These are phyloP conservation scores for Neurospora discreta DNA, from an alignment of 495 filamentous ascomycete genomes.

Conservation along the genomic window DNA sequence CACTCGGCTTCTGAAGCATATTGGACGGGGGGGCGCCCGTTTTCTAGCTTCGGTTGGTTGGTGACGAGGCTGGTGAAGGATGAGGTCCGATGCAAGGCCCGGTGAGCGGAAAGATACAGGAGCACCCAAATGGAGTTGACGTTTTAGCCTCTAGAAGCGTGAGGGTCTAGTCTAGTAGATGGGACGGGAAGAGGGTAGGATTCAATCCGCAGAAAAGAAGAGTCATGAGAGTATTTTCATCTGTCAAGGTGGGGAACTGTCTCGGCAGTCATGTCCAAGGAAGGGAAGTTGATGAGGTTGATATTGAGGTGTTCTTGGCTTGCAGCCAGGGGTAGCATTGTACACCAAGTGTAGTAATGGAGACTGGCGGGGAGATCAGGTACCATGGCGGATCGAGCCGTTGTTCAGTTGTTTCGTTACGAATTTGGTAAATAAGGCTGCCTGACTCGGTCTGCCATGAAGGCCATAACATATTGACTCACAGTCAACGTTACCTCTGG, in stretches of 20 bases:
- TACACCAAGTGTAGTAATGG: no score
- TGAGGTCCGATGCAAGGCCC: background rate
- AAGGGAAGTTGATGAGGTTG: slow-evolving; percentile 1
- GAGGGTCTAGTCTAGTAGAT: background rate
- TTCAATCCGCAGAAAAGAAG: background rate
- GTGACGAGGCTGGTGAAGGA: background rate
- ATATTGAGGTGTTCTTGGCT: slow-evolving; percentile 9
- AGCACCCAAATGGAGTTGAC: background rate
- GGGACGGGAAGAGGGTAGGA: background rate
- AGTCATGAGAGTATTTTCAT: slow-evolving; percentile 2
- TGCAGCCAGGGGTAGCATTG: slow-evolving; percentile 5
- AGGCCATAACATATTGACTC: background rate
- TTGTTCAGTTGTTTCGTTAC: no score
- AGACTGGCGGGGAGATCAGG: background rate
- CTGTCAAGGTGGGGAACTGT: slow-evolving; percentile 5
- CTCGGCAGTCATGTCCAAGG: slow-evolving; percentile 14
- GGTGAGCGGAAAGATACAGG: background rate
- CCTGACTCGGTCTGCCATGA: no score
- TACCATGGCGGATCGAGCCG: background rate
- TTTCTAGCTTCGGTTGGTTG: background rate
- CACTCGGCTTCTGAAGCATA: background rate
- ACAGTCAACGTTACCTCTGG: slow-evolving; percentile 11
- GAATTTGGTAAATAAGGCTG: no score
- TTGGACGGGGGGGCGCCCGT: background rate
- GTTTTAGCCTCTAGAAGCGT: background rate